These are phyloP conservation scores for Theileria sp. DNA, from an alignment of 169 alveolate species.

Conservation along the genomic window DNA sequence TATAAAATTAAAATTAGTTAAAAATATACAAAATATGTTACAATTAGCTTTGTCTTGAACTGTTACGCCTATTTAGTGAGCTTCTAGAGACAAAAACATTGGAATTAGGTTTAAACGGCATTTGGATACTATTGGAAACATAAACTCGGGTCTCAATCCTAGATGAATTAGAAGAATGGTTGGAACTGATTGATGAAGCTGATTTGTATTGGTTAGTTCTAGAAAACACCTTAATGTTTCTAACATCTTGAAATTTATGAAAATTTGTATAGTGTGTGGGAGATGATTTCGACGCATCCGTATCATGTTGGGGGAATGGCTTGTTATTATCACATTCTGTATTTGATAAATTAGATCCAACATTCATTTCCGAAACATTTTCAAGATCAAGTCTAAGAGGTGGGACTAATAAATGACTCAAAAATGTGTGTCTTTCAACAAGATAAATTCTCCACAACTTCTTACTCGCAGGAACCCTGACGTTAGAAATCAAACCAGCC, in stretches of 20 bases:
- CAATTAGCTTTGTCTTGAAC: background rate
- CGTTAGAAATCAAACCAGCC: background rate
- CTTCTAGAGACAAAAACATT: conserved; percentile 15
- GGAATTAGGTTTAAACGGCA: background rate
- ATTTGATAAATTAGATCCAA: background rate
- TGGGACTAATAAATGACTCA: background rate
- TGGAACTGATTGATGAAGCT: background rate
- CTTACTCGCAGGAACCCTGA: background rate
- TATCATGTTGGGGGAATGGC: background rate
- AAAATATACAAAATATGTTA: background rate
- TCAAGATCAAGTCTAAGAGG: background rate
- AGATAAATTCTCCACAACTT: background rate
- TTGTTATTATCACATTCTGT: background rate
- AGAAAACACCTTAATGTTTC: conserved; percentile 12
- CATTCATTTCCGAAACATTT: background rate
- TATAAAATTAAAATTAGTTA: background rate
- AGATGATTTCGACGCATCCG: background rate
- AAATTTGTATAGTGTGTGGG: background rate
- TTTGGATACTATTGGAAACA: background rate
- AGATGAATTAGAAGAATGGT: background rate
- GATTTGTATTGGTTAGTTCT: conserved; percentile 2
- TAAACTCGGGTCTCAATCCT: background rate
- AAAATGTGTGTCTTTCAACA: background rate
- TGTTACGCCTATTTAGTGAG: conserved; percentile 9
- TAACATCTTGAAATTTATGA: background rate